Conservation (phyloP, 345 rosid genomes). For the Camelina hispida region DNA sequence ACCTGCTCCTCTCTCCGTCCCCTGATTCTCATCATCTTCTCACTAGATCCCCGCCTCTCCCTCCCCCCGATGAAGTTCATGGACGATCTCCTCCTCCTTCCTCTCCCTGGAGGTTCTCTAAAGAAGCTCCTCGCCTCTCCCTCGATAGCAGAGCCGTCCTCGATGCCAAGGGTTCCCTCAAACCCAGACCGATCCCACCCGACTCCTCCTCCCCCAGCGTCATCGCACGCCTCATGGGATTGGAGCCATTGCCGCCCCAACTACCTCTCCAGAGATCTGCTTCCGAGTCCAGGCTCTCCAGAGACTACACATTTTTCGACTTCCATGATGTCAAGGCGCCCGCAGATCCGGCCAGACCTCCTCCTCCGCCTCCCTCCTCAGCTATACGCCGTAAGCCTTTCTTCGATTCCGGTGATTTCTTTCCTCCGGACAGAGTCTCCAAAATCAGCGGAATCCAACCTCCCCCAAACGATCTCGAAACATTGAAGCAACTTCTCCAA, state of each 20-base stretch:
- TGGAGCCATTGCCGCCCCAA: slow-evolving; percentile 75
- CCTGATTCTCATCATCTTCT: too few relatives aligned
- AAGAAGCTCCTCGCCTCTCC: slow-evolving; percentile 92
- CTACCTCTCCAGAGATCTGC: slow-evolving; percentile 86
- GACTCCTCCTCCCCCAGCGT: slow-evolving; percentile 69
- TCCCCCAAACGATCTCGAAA: slow-evolving; percentile 83
- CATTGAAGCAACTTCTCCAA: slow-evolving; percentile 83
- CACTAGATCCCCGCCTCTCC: not conserved
- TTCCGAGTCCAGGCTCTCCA: slow-evolving; percentile 81
- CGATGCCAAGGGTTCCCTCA: slow-evolving; percentile 86
- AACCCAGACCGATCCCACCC: slow-evolving; percentile 74
- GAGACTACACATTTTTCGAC: slow-evolving; percentile 70
- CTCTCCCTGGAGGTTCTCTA: slow-evolving; percentile 82
- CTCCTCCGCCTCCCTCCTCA: slow-evolving; percentile 28
- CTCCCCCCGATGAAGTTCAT: too few relatives aligned
- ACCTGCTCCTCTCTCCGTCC: too few relatives aligned
- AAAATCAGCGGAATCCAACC: slow-evolving; percentile 73
- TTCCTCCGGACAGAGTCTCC: slow-evolving; percentile 72
- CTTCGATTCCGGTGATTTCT: slow-evolving; percentile 81
- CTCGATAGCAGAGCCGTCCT: slow-evolving; percentile 95
- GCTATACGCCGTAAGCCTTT: slow-evolving; percentile 57
- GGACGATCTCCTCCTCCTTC: not conserved
- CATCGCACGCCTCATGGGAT: slow-evolving; percentile 92
- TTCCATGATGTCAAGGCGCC: slow-evolving; percentile 44
- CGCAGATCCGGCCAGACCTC: slow-evolving; percentile 49